A percentile compares a stretch with the other conserved stretches of the same genome.
Evolutionary conservation across 768 basidiomycete genomes (phyloP).

Genomic region (Panaeolus cyanescens): DNA sequence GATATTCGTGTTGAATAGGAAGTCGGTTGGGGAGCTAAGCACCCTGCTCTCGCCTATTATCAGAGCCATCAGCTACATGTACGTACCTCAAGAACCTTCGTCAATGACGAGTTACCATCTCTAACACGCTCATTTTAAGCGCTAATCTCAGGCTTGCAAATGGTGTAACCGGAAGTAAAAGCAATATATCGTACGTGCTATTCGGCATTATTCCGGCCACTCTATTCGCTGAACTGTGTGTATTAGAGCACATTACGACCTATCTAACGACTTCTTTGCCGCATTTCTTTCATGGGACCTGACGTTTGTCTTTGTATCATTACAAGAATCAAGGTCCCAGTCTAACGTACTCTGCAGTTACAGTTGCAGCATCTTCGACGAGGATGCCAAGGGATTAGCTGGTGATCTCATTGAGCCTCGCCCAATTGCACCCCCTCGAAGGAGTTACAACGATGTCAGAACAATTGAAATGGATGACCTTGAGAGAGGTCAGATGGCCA

Average conservation of each 20-base stretch:
- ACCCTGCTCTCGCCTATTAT: slow-evolving; percentile 7
- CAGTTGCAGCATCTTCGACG: slow-evolving; percentile 11
- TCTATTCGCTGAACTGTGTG: not conserved
- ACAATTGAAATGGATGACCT: slow-evolving; percentile 10
- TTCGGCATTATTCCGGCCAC: not conserved
- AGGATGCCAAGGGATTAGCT: slow-evolving; percentile 7
- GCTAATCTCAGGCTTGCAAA: slow-evolving; percentile 10
- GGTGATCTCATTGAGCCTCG: slow-evolving; percentile 8
- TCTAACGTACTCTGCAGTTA: slow-evolving; percentile 1
- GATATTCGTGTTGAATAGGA: slow-evolving; percentile 14
- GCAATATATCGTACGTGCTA: slow-evolving; percentile 14
- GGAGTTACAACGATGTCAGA: not conserved
- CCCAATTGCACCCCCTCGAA: slow-evolving; percentile 10
- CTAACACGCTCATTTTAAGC: not conserved
- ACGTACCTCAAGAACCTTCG: not conserved
- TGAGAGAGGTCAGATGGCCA: slow-evolving; percentile 14
- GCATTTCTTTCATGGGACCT: slow-evolving; percentile 14
- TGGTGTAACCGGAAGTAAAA: slow-evolving; percentile 9
- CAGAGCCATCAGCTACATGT: slow-evolving; percentile 11
- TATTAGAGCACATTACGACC: slow-evolving; percentile 11
- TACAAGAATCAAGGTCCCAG: not conserved
- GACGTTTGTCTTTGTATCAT: slow-evolving; percentile 4
- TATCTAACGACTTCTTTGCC: slow-evolving; percentile 13
- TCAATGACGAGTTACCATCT: no score
- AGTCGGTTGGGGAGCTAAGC: slow-evolving; percentile 7